Conservation (phyloP, 129 eudicot genomes). For the Ambrosia artemisiifolia region DNA sequence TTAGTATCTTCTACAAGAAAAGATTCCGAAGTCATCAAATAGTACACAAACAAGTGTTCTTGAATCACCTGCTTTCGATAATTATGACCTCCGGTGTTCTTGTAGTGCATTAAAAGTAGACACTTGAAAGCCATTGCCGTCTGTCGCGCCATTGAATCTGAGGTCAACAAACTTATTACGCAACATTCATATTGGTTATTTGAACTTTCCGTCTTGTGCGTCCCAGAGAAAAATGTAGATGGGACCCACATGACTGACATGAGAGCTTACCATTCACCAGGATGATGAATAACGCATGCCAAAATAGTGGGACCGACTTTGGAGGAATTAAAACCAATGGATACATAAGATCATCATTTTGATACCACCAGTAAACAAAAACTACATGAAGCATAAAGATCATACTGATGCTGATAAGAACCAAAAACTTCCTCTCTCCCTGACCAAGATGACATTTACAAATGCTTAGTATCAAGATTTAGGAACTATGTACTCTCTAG, state of each 20-base stretch:
- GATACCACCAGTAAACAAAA: constrained; percentile 49
- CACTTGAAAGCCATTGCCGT: constrained; percentile 46
- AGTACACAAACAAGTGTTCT: not conserved
- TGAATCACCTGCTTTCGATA: constrained; percentile 46
- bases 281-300: constrained; percentile 49
- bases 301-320: constrained; percentile 44
- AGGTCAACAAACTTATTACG: not conserved
- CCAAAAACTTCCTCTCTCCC: constrained; percentile 46
- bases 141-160: constrained; percentile 54
- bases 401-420: constrained; percentile 34
- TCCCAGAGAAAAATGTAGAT: not conserved
- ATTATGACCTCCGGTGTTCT: constrained; percentile 43
- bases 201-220: not conserved
- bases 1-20: constrained; percentile 10
- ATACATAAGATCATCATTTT: constrained; percentile 38
- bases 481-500: not conserved
- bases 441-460: constrained; percentile 21
- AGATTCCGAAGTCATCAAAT: constrained; percentile 7
- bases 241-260: not conserved
- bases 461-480: not conserved
- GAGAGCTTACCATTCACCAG: constrained; percentile 42
- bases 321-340: constrained; percentile 50
- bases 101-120: constrained; percentile 45
- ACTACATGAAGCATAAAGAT: constrained; percentile 40
- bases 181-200: not conserved